phyloP scores from a whole-genome alignment of 805 yeast species.

The Blastobotrys robertii region DNA sequence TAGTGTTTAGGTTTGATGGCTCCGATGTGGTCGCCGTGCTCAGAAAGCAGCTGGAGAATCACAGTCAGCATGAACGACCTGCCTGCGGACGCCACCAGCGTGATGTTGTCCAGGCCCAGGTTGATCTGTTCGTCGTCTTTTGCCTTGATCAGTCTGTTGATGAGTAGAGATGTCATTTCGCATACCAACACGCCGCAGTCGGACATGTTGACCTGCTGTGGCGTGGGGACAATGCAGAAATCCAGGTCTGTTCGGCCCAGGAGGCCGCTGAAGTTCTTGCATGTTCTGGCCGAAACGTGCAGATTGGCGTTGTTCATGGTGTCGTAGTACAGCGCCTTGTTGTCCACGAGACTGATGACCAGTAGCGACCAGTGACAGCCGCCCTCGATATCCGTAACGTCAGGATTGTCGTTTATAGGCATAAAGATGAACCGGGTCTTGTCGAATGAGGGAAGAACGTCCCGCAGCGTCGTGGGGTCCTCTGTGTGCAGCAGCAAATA shows the following conservation, averaged over 20 bases:
- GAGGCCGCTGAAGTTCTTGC: slow-evolving; percentile 25
- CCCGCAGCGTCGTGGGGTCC: slow-evolving; percentile 32
- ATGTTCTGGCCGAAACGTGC: slow-evolving; percentile 27
- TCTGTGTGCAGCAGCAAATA: slow-evolving; percentile 43
- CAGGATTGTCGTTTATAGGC: slow-evolving; percentile 60
- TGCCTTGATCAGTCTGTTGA: slow-evolving; percentile 16
- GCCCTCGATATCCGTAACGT: slow-evolving; percentile 42
- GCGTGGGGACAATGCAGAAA: slow-evolving; percentile 30
- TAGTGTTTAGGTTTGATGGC: too few species aligned
- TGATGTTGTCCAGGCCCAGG: slow-evolving; percentile 28
- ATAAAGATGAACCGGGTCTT: slow-evolving; percentile 45
- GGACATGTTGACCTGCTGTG: slow-evolving; percentile 40
- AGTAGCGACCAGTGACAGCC: slow-evolving; percentile 75
- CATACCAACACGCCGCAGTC: slow-evolving; percentile 40
- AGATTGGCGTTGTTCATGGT: slow-evolving; percentile 41
- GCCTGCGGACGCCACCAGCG: slow-evolving; percentile 31
- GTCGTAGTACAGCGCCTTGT: slow-evolving; percentile 47
- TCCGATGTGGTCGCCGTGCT: neutral
- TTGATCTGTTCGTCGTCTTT: slow-evolving; percentile 17
- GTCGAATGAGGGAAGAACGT: slow-evolving; percentile 38
- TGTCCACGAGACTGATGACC: slow-evolving; percentile 40
- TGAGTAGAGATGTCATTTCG: slow-evolving; percentile 23
- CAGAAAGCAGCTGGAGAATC: slow-evolving; percentile 5
- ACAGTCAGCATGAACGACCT: slow-evolving; percentile 22
- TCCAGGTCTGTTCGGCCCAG: slow-evolving; percentile 16